A percentile compares a stretch with the other conserved stretches of the same genome.
These are phyloP conservation scores for Casuarina cunninghamiana DNA, from an alignment of 306 rosid species.

Conservation along the genomic window DNA sequence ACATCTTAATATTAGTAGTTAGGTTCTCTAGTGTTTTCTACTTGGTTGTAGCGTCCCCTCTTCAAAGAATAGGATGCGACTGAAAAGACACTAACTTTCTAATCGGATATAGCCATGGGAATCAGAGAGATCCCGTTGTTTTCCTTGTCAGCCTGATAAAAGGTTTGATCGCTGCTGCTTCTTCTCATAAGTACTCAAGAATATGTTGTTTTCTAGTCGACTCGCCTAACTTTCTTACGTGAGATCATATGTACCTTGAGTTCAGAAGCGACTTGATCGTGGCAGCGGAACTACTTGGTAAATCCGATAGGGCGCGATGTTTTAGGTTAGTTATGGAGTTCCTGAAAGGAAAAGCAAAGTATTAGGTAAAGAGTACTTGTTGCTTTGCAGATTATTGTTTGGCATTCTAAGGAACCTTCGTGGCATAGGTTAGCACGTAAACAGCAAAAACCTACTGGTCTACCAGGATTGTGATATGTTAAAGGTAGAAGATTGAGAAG, in stretches of 20 bases:
- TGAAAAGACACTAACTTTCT: background rate
- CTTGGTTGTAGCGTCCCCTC: background rate
- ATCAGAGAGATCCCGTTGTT: too few species aligned
- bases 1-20: background rate
- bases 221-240: too few species aligned
- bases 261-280: slow-evolving; percentile 17
- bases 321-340: slow-evolving; percentile 32
- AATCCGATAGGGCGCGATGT: slow-evolving; percentile 9
- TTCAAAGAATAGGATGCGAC: background rate
- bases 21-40: background rate
- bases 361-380: slow-evolving; percentile 67
- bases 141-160: too few species aligned
- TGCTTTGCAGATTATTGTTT: slow-evolving; percentile 57
- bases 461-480: slow-evolving; percentile 24
- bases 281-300: slow-evolving; percentile 39
- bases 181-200: background rate
- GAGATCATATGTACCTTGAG: too few species aligned
- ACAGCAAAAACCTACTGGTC: slow-evolving; percentile 16
- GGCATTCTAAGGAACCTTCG: slow-evolving; percentile 41
- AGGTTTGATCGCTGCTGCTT: too few species aligned
- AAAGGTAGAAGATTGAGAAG: slow-evolving; percentile 32
- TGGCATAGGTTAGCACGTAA: slow-evolving; percentile 30
- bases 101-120: too few species aligned
- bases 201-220: too few species aligned
- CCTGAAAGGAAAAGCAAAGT: slow-evolving; percentile 46